Base-by-base conservation (phyloP, 495 filamentous ascomycete genomes). In the Penicillium ochrochloron region DNA sequence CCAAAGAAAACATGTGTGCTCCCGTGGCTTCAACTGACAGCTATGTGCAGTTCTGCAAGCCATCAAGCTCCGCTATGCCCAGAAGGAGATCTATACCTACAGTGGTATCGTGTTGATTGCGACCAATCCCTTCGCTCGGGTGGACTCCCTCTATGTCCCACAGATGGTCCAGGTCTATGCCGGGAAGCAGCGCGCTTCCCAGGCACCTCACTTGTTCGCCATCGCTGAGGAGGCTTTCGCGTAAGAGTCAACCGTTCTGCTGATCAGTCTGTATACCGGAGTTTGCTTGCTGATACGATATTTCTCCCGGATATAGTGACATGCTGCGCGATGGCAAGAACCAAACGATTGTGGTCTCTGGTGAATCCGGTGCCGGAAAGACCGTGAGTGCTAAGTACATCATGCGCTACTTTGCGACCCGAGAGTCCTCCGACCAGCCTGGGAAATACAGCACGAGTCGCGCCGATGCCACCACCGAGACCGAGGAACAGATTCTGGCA, bases 71-170 rank as follows among this genome's bases (percentile, higher is more conserved):
- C 92, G 95, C 77, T 99, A 99, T 83, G 88, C 91, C 60, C 96
- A 99, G 75, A 98, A 98, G 74, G 95, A 99, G 72, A 99, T 99
- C 70, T 99, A 99, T 84, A 99, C 95, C 73, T 99, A 99, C 82
- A 96, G 92, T 77, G 95, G 95, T 70, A 99, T 99, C 73, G 95
- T 99, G 60, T 81, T 99, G 67, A 99, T 99, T 77, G 95, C 95
- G 58, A 97, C 95, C 51, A 99, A 99, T 80, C 95, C 95, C 10
- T 99, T 99, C 70, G 95, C 96, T 52, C 85, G 95, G 54, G 96
- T 99, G 65, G 95, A 99, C 73, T 98, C 95, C 34, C 86, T 99
- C 64, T 99, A 99, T 79, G 95, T 98, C 50, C 95, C 95, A 21
- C 96, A 96, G 48, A 98, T 99, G 93, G 94, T 99, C 10, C 95